Base-by-base conservation (phyloP, 805 yeast genomes). In the Kodamaea lidongshanica region DNA sequence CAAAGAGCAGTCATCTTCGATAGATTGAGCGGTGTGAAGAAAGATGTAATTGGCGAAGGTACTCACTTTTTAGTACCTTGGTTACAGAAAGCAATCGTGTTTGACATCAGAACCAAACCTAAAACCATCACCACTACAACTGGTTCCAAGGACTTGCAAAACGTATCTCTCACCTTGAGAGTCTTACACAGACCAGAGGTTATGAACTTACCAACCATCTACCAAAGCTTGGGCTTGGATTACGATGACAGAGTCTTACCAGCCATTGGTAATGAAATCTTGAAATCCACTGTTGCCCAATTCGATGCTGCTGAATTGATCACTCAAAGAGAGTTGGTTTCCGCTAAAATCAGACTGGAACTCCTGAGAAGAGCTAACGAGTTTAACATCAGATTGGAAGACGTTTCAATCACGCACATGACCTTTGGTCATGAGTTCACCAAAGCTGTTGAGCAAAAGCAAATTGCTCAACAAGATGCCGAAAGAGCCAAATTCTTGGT, bases 381-480 rank as follows among this genome's bases (percentile, higher is more conserved):
- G 60, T 92, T 92, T 66, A 74, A 82, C 60, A 88, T 92, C 52
- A 81, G 72, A 53, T 72, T 92, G 45, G 98, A 92, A 60, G 98
- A 92, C 61, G 98, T 92, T 31, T 84, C 96, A 15, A 92, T 92
- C 44, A 92, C 98, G 10, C 98, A 92, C 61, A 79, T 92, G 85
- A 85, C 96, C 1, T 92, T 92, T 57, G 97, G 98, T 32, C 74
- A 72, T 42, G 98, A 92, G 54, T 92, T 92, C 67, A 92, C 98
- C 32, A 88, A 84, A 60, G 97, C 98, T 19, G 98, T 92, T 37
- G 98, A 92, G 65, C 95, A 85, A 65, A 92, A 92, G 58, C 97
- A 92, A 63, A 94, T 92, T 61, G 98, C 98, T 18, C 98, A 92
- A 65, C 98, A 92, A 63, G 98, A 92, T 54, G 97, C 98, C 14